Evolutionary conservation across 768 basidiomycete genomes (phyloP).

Genomic region (Suillus ampliporus): DNA sequence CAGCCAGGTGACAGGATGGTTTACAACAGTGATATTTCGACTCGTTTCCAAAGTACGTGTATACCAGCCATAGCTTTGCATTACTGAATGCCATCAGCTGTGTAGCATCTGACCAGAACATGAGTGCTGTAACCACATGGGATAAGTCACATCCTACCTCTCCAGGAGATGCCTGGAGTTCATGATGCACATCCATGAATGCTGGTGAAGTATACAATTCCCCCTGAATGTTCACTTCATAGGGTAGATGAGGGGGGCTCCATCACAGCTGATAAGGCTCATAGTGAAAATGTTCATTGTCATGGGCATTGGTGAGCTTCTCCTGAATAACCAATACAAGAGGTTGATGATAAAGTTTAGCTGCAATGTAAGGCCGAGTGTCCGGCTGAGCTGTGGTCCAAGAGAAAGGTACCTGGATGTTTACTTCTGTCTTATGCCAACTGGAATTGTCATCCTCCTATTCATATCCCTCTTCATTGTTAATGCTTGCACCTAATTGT

Average conservation of each 20-base stretch:
- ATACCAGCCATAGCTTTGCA: too few species aligned
- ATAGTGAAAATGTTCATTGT: slow-evolving; percentile 19
- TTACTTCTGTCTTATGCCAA: slow-evolving; percentile 16
- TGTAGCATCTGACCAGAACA: too few species aligned
- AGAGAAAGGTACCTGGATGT: slow-evolving; percentile 22
- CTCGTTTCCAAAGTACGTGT: too few species aligned
- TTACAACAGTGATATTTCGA: too few species aligned
- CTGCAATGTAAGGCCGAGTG: slow-evolving; percentile 4
- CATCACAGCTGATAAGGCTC: slow-evolving; percentile 12
- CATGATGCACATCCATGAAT: slow-evolving; percentile 13
- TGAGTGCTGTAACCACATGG: too few species aligned
- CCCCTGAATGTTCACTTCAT: slow-evolving; percentile 15
- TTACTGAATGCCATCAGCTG: too few species aligned
- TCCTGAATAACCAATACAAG: too few species aligned
- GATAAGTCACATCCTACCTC: too few species aligned
- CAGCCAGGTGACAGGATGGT: too few species aligned
- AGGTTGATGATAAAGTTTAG: too few species aligned
- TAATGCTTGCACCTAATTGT: not conserved
- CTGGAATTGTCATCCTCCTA: slow-evolving; percentile 20
- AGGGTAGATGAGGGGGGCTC: not conserved
- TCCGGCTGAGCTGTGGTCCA: slow-evolving; percentile 3
- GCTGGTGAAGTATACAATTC: slow-evolving; percentile 25
- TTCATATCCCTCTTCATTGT: not conserved
- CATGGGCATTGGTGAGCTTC: too few species aligned
- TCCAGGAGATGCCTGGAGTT: too few species aligned